phyloP scores from a whole-genome alignment of 768 basidiomycete genomes.

The Amanita jacksonii region DNA sequence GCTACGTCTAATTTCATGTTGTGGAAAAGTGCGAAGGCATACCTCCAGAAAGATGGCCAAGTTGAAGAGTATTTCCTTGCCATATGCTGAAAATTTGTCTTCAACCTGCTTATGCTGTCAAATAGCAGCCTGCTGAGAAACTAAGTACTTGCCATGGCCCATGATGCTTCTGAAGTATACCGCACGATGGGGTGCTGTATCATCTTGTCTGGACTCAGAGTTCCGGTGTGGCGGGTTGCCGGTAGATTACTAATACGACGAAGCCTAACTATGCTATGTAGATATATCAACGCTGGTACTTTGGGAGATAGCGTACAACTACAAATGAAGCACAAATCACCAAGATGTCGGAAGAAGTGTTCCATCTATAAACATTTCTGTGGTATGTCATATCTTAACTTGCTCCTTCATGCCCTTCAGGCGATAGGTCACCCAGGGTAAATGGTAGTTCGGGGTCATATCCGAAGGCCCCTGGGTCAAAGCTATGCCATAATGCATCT shows the following conservation, averaged over 20 bases:
- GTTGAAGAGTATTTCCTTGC: constrained; percentile 77
- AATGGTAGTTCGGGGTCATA: constrained; percentile 75
- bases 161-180: constrained; percentile 76
- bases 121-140: background rate
- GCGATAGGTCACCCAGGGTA: constrained; percentile 35
- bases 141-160: constrained; percentile 60
- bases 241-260: background rate
- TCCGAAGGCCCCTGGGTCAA: constrained; percentile 67
- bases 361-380: background rate
- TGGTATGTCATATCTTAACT: constrained; percentile 12
- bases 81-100: constrained; percentile 87
- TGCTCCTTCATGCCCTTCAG: constrained; percentile 28
- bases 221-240: background rate
- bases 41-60: constrained; percentile 84
- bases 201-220: constrained; percentile 28
- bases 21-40: constrained; percentile 12
- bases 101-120: constrained; percentile 45
- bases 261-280: background rate
- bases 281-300: background rate
- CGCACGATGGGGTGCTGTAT: constrained; percentile 61
- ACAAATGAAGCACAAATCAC: constrained; percentile 3
- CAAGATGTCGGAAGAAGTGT: background rate
- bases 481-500: constrained; percentile 49
- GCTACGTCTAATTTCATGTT: background rate
- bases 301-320: constrained; percentile 2